Conservation (phyloP, 2,329 filamentous ascomycete genomes). For the Aspergillus melleus region DNA sequence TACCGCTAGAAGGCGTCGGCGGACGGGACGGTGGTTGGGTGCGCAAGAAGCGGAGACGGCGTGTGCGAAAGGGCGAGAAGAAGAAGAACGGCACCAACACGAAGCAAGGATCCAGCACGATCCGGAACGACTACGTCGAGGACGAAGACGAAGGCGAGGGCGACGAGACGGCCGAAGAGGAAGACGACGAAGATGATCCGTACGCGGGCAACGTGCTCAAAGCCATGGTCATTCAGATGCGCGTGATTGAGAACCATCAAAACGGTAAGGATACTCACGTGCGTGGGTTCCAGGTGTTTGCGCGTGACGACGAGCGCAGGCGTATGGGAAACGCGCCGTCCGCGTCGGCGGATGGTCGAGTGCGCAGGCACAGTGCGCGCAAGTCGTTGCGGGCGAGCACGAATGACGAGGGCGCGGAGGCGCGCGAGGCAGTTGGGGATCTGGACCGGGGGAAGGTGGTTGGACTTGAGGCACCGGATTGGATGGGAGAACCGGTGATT, state of each 20-base stretch:
- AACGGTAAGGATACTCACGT: constrained; percentile 99
- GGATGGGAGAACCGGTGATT: constrained; percentile 52
- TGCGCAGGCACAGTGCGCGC: constrained; percentile 29
- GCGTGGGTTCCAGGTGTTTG: constrained; percentile 84
- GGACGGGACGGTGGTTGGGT: constrained; percentile 40
- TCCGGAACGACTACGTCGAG: background rate
- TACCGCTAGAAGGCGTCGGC: constrained; percentile 67
- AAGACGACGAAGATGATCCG: constrained; percentile 30
- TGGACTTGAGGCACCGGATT: constrained; percentile 47
- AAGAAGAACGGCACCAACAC: constrained; percentile 26
- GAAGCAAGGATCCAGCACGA: background rate
- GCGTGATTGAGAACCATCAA: constrained; percentile 94
- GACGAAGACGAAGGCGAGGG: constrained; percentile 26
- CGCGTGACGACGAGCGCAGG: constrained; percentile 45
- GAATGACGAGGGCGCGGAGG: constrained; percentile 23
- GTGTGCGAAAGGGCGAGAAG: constrained; percentile 16
- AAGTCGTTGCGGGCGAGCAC: constrained; percentile 30
- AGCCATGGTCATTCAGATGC: constrained; percentile 86
- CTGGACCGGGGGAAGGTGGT: constrained; percentile 27
- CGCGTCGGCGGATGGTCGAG: constrained; percentile 33
- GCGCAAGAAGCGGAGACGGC: constrained; percentile 21
- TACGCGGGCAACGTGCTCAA: constrained; percentile 73
- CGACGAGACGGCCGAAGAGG: constrained; percentile 30
- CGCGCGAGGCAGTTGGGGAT: constrained; percentile 23
- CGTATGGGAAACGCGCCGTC: constrained; percentile 32